Evolutionary conservation across 1,139 yeast genomes (phyloP), one percentile per base, ranked within the genome.

Genomic region (Pneumocystis jirovecii): DNA sequence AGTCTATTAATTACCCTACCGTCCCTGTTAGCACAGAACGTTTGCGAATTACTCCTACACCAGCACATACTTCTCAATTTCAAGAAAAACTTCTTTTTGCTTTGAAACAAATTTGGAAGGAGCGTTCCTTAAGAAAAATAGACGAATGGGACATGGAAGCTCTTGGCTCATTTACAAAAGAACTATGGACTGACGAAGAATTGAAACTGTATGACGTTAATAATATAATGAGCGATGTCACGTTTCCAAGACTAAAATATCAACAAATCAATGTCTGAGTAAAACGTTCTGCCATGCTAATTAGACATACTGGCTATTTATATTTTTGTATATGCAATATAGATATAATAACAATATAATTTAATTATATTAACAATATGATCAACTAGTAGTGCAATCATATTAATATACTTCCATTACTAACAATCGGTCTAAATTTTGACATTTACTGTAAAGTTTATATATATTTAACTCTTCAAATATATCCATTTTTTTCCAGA

Each of bases 1-100:
- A 93, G 78, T 96, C 97, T 65, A 93, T 93, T 76, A 93, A 93
- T 79, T 93, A 87, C 84, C 99, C 99, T 66, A 93, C 98, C 37
- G 98, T 93, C 67, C 87, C 97, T 57, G 86, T 89, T 73, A 98
- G 98, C 68, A 86, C 90, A 70, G 99, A 93, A 79, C 85, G 98
- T 75, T 83, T 93, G 74, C 85, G 99, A 78, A 86, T 93, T 74
- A 93, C 98, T 25, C 97, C 99, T 65, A 91, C 98, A 60, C 99
- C 99, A 60, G 97, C 97, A 66, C 99, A 93, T 76, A 83, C 84
- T 42, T 81, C 84, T 67, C 87, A 86, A 68, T 81, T 89, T 66
- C 82, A 93, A 67, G 89, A 90, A 74, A 82, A 85, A 70, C 82
- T 93, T 72, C 81, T 93, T 68, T 82, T 78, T 17, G 91, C 97